These are phyloP conservation scores for Rhododendron griersonianum DNA, from an alignment of 148 eudicot genomes.

Conservation along the genomic window DNA sequence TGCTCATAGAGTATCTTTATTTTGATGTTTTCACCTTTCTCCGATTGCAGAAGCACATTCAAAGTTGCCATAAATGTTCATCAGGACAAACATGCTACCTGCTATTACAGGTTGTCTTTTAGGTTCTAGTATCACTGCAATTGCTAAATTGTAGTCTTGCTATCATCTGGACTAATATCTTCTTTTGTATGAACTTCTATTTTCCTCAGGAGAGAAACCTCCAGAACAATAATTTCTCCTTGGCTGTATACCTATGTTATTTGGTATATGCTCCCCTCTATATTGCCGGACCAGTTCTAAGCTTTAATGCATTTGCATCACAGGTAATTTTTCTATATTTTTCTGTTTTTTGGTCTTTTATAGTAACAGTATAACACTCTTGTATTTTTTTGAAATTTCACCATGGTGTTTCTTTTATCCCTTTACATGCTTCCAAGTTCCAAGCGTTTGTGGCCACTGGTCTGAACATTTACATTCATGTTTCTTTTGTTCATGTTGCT, in stretches of 20 bases:
- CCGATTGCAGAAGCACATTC: conserved; percentile 69
- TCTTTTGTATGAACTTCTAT: background rate
- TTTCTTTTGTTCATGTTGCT: background rate
- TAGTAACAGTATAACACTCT: background rate
- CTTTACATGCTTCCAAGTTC: conserved; percentile 1
- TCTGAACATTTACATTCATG: background rate
- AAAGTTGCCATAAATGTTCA: conserved; percentile 63
- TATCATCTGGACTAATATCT: background rate
- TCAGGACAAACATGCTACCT: conserved; percentile 82
- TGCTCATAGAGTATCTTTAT: background rate
- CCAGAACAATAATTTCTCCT: conserved; percentile 54
- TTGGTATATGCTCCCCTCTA: conserved; percentile 88
- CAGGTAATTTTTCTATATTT: conserved; percentile 50
- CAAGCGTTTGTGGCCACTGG: background rate
- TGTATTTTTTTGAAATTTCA: background rate
- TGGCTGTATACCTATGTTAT: conserved; percentile 70
- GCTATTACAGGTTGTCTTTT: conserved; percentile 58
- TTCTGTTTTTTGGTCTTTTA: background rate
- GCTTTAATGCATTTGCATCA: conserved; percentile 89
- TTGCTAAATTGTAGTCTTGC: background rate
- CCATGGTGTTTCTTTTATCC: background rate
- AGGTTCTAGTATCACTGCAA: background rate
- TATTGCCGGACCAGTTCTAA: conserved; percentile 74
- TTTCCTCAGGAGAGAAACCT: conserved; percentile 65
- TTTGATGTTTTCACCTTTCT: conserved; percentile 15